These are phyloP conservation scores for Zygotorulaspora danielsina DNA, from an alignment of 805 yeast genomes.

Conservation along the genomic window DNA sequence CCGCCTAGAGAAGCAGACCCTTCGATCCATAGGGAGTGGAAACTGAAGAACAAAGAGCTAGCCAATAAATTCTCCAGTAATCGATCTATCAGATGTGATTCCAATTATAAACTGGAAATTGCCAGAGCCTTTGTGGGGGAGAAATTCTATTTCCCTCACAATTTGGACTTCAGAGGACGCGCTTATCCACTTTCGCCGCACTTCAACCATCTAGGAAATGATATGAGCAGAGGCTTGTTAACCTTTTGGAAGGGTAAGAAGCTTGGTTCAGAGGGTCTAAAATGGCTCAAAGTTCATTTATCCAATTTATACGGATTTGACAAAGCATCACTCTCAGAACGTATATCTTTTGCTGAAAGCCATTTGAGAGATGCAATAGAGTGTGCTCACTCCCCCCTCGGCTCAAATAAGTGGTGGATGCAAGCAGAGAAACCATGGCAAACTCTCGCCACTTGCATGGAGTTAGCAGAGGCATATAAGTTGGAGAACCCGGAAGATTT, in stretches of 20 bases:
- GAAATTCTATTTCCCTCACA: slow-evolving; percentile 72
- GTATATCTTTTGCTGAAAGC: slow-evolving; percentile 56
- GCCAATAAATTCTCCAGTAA: slow-evolving; percentile 59
- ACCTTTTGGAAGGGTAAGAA: slow-evolving; percentile 73
- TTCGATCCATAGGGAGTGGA: slow-evolving; percentile 61
- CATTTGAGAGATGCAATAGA: slow-evolving; percentile 51
- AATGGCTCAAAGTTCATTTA: slow-evolving; percentile 72
- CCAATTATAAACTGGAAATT: slow-evolving; percentile 88
- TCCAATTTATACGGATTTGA: slow-evolving; percentile 73
- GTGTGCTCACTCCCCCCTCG: slow-evolving; percentile 61
- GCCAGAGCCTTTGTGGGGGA: slow-evolving; percentile 90
- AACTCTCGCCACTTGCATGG: slow-evolving; percentile 65
- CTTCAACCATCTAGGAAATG: slow-evolving; percentile 77
- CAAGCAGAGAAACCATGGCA: slow-evolving; percentile 84
- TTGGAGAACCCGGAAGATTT: slow-evolving; percentile 60
- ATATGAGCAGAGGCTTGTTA: slow-evolving; percentile 66
- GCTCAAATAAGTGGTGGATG: slow-evolving; percentile 60
- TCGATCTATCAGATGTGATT: slow-evolving; percentile 88
- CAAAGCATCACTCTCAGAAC: slow-evolving; percentile 61
- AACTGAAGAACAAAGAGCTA: slow-evolving; percentile 51
- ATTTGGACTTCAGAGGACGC: slow-evolving; percentile 77
- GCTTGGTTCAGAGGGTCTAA: slow-evolving; percentile 59
- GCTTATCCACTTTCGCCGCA: slow-evolving; percentile 80
- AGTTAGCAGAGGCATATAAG: slow-evolving; percentile 56
- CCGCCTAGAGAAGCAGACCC: slow-evolving; percentile 74